Percentiles rank a stretch among this genome's conserved stretches.
Conservation (phyloP, 345 rosid genomes). For the Rhodamnia argentea region DNA sequence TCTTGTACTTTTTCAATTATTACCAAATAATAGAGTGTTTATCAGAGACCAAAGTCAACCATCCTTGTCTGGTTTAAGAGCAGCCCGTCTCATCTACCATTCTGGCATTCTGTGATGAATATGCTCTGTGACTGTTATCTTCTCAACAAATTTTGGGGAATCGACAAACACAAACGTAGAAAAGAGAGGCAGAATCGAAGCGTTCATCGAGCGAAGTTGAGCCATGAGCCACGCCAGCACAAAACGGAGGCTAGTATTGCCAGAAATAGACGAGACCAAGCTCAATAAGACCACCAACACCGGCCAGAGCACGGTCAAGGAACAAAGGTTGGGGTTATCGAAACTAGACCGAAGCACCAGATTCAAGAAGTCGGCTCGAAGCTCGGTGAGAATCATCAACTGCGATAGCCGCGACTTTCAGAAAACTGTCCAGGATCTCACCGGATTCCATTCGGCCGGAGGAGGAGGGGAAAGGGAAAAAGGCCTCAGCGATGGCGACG, state of each 20-base stretch:
- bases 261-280: not conserved
- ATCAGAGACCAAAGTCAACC: not conserved
- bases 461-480: not conserved
- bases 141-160: not conserved
- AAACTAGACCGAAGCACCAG: not conserved
- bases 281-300: not conserved
- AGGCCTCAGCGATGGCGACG: not conserved
- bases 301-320: not conserved
- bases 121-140: not conserved
- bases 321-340: not conserved
- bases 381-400: not conserved
- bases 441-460: not conserved
- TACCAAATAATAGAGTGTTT: too few relatives aligned
- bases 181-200: not conserved
- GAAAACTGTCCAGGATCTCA: not conserved
- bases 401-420: not conserved
- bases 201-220: not conserved
- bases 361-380: too few relatives aligned
- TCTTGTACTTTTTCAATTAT: too few relatives aligned
- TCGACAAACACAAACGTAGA: not conserved
- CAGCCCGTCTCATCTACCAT: not conserved
- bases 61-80: not conserved
- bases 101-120: not conserved
- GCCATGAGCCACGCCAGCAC: not conserved
- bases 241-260: not conserved